Base-by-base conservation (phyloP, 83 land plant genomes). In the Picea abies region DNA sequence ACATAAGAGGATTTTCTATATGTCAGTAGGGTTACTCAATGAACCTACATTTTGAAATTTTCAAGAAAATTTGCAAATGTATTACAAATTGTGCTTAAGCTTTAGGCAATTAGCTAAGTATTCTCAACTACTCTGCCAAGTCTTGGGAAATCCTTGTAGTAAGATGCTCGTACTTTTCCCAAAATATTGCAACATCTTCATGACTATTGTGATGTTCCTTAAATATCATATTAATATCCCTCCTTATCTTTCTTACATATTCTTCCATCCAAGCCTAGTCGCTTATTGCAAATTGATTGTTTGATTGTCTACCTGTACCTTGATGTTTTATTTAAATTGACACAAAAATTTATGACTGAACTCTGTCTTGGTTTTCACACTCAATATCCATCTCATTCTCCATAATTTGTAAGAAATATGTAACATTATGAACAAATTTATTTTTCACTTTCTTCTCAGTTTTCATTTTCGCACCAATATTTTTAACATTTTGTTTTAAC, bases 71-170 rank as follows among this genome's bases (percentile, higher is more conserved):
- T 35, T 35, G 4, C 37, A 35, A 3, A 35, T 35, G 37, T 35
- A 35, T 35, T 35, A 35, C 37, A 35, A 37, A 37, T 37, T 37
- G 39, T 37, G 39, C 39, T 37, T 37, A 37, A 37, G 39, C 39
- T 37, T 37, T 37, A 37, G 39, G 39, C 4, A 37, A 4, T 37
- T 37, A 3, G 39, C 39, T 37, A 37, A 37, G 39, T 37, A 37
- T 37, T 56, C 99, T 94, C 49, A 98, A 84, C 80, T 96, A 94
- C 82, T 98, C 99, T 79, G 97, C 91, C 70, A 98, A 83, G 73
- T 96, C 99, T 86, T 98, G 99, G 15, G 99, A 98, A 69, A 96
- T 82, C n/a, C 92, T 88, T n/a, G 90, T 83, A n/a, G 99, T 98
- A 47, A 62, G 80, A 71, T 91, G 84, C 82, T 98, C 97, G 77